phyloP scores from a whole-genome alignment of 352 stramenopile species.

The Bremia lactucae region DNA sequence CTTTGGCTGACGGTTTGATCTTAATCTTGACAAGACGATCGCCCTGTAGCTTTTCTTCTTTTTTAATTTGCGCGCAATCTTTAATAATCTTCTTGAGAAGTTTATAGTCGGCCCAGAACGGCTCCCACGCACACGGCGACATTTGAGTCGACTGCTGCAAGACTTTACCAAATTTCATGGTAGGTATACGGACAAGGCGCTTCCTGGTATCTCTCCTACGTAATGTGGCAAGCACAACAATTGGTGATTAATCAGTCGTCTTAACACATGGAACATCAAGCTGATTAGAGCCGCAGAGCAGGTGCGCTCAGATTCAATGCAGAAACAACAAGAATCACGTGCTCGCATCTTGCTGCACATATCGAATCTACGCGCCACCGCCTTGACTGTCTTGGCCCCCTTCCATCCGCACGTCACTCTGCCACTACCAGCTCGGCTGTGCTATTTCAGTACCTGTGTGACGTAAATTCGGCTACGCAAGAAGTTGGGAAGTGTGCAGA shows the following conservation, averaged over 20 bases:
- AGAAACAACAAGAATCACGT: conserved; percentile 23
- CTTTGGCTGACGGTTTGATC: conserved; percentile 65
- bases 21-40: conserved; percentile 66
- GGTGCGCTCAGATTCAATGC: conserved; percentile 33
- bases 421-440: background rate
- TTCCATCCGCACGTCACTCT: background rate
- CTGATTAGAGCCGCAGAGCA: conserved; percentile 10
- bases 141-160: conserved; percentile 82
- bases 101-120: conserved; percentile 83
- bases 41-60: conserved; percentile 76
- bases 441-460: conserved; percentile 6
- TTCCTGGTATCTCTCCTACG: too few species aligned
- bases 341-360: conserved; percentile 16
- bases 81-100: conserved; percentile 86
- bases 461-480: conserved; percentile 3
- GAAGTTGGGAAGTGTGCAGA: conserved; percentile 14
- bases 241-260: conserved; percentile 27
- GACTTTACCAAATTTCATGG: conserved; percentile 85
- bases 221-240: conserved; percentile 10
- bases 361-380: conserved; percentile 13
- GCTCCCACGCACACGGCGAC: conserved; percentile 62
- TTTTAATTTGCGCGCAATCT: conserved; percentile 80
- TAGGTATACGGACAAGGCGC: background rate
- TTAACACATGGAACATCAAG: too few species aligned
- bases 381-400: too few species aligned